These are phyloP conservation scores for Babesia gibsoni DNA, from an alignment of 169 alveolate genomes.

Conservation along the genomic window DNA sequence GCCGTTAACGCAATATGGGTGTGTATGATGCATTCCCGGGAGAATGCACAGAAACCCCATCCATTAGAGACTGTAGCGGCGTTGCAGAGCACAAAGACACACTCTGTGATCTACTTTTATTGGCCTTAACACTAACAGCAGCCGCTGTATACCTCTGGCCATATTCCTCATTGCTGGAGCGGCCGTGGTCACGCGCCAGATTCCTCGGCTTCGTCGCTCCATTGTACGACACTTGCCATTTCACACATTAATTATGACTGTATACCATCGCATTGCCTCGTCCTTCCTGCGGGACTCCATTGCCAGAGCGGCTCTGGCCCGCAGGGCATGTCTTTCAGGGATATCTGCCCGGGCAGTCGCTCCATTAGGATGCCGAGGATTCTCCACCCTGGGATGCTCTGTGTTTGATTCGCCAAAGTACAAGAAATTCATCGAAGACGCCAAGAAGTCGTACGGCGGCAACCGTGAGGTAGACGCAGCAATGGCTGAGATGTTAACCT, in stretches of 20 bases:
- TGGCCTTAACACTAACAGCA: too few relatives aligned
- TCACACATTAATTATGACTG: background rate
- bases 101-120: too few relatives aligned
- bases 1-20: too few relatives aligned
- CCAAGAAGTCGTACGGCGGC: constrained; percentile 33
- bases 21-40: too few relatives aligned
- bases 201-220: background rate
- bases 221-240: background rate
- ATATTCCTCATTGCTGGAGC: too few relatives aligned
- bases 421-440: constrained; percentile 20
- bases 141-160: too few relatives aligned
- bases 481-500: constrained; percentile 33
- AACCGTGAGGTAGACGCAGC: constrained; percentile 37
- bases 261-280: constrained; percentile 3
- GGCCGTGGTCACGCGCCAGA: too few relatives aligned
- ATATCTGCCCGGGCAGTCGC: background rate
- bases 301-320: background rate
- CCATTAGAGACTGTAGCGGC: too few relatives aligned
- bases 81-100: too few relatives aligned
- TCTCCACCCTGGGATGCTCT: constrained; percentile 16
- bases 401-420: constrained; percentile 9
- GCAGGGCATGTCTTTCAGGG: background rate
- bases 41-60: too few relatives aligned
- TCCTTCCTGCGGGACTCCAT: background rate
- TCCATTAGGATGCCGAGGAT: background rate